A percentile compares a stretch with the other conserved stretches of the same genome.
Conservation (phyloP, 805 yeast genomes). For the Hanseniaspora occidentalis region DNA sequence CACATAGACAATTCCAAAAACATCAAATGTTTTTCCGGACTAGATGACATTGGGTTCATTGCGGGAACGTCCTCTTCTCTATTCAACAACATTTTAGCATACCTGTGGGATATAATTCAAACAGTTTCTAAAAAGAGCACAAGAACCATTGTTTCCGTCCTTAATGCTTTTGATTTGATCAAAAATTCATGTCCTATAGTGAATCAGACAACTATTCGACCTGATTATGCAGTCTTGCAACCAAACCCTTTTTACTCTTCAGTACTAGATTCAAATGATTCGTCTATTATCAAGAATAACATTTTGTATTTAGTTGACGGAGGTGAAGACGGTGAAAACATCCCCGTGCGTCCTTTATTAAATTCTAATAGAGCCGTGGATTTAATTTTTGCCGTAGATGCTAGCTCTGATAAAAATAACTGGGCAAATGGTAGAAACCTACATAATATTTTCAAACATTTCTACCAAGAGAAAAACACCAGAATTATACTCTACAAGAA, state of each 20-base stretch:
- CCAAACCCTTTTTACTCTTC: slow-evolving; percentile 61
- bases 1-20: slow-evolving; percentile 30
- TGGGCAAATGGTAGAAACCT: slow-evolving; percentile 67
- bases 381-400: slow-evolving; percentile 52
- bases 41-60: slow-evolving; percentile 70
- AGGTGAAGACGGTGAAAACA: slow-evolving; percentile 56
- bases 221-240: slow-evolving; percentile 51
- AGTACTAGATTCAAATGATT: slow-evolving; percentile 20
- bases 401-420: slow-evolving; percentile 51
- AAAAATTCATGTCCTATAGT: background rate
- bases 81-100: slow-evolving; percentile 36
- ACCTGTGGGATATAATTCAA: slow-evolving; percentile 6
- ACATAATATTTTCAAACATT: slow-evolving; percentile 31
- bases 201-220: background rate
- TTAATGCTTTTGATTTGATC: background rate
- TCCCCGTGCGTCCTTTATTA: slow-evolving; percentile 50
- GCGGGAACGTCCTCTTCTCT: slow-evolving; percentile 76
- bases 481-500: slow-evolving; percentile 32
- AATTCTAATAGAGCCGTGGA: slow-evolving; percentile 53
- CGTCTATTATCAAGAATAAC: slow-evolving; percentile 20
- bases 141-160: background rate
- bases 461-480: slow-evolving; percentile 47
- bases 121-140: slow-evolving; percentile 27
- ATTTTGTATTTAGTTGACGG: slow-evolving; percentile 54
- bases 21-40: slow-evolving; percentile 56